These are phyloP conservation scores for Termitomyces sp. DNA, from an alignment of 768 basidiomycete species.

Conservation along the genomic window DNA sequence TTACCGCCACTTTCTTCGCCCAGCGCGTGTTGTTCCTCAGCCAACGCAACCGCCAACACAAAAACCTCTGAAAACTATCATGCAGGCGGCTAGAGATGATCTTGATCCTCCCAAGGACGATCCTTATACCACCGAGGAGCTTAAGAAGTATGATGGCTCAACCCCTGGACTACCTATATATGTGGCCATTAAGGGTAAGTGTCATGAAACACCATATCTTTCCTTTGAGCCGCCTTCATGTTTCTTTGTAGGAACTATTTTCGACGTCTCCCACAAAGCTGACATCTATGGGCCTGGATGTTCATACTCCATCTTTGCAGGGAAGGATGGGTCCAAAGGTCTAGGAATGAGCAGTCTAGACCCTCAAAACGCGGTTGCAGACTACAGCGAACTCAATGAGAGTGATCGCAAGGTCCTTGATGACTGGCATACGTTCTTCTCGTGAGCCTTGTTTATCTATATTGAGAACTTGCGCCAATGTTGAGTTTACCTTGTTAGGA, in stretches of 20 bases:
- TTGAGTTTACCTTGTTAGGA: conserved; percentile 32
- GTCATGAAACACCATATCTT: not conserved
- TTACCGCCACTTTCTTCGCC: conserved; percentile 13
- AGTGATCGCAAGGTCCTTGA: conserved; percentile 75
- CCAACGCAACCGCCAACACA: conserved; percentile 19
- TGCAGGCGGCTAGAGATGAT: conserved; percentile 60
- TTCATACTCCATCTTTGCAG: conserved; percentile 84
- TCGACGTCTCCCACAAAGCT: conserved; percentile 80
- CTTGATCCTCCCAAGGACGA: conserved; percentile 71
- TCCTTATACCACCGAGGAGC: conserved; percentile 63
- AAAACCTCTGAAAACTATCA: conserved; percentile 49
- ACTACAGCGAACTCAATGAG: conserved; percentile 72
- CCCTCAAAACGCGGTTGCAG: conserved; percentile 77
- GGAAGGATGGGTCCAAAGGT: conserved; percentile 87
- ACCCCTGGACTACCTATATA: conserved; percentile 69
- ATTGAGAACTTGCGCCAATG: not conserved
- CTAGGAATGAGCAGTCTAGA: conserved; percentile 89
- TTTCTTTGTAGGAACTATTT: conserved; percentile 65
- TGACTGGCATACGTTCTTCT: conserved; percentile 87
- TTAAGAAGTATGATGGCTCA: conserved; percentile 68
- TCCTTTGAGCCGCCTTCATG: not conserved
- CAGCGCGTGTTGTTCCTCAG: conserved; percentile 5
- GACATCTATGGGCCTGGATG: conserved; percentile 86
- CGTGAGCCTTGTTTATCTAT: conserved; percentile 41
- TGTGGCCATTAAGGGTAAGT: conserved; percentile 85